Conservation (phyloP, 116 monocot genomes). For the Papilionanthe hybrid region DNA sequence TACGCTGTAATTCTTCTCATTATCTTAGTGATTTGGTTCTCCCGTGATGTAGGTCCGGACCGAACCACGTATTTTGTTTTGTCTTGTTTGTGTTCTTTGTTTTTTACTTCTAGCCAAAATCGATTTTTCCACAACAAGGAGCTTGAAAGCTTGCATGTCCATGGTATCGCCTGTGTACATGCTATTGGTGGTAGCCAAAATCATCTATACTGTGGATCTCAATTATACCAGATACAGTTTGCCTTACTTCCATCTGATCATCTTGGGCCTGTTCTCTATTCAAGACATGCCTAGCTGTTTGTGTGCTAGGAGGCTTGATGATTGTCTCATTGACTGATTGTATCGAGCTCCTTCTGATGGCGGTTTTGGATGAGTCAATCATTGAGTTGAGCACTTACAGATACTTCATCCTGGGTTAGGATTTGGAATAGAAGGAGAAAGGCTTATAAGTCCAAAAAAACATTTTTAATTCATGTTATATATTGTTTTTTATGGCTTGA, state of each 20-base stretch:
- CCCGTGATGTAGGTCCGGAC: too few relatives aligned
- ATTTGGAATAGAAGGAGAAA: not conserved
- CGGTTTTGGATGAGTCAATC: not conserved
- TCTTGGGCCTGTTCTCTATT: too few relatives aligned
- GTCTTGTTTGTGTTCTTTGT: too few relatives aligned
- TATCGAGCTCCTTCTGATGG: not conserved
- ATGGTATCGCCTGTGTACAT: not conserved
- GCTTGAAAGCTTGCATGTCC: not conserved
- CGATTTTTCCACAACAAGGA: too few relatives aligned
- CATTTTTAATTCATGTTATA: not conserved
- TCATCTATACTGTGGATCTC: too few relatives aligned
- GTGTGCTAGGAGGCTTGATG: not conserved
- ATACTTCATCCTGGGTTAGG: not conserved
- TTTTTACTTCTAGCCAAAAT: too few relatives aligned
- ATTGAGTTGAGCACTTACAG: not conserved
- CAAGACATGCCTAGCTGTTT: not conserved
- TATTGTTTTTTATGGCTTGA: too few relatives aligned
- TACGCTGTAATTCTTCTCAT: too few relatives aligned
- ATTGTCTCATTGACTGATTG: not conserved
- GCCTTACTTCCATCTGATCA: too few relatives aligned
- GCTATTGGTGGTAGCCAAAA: not conserved
- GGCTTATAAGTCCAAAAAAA: not conserved
- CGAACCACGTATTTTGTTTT: too few relatives aligned
- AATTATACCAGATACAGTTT: too few relatives aligned
- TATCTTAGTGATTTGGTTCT: too few relatives aligned